phyloP scores from a whole-genome alignment of 2,329 filamentous ascomycete species.

The Aotearoamyces nothofagi region DNA sequence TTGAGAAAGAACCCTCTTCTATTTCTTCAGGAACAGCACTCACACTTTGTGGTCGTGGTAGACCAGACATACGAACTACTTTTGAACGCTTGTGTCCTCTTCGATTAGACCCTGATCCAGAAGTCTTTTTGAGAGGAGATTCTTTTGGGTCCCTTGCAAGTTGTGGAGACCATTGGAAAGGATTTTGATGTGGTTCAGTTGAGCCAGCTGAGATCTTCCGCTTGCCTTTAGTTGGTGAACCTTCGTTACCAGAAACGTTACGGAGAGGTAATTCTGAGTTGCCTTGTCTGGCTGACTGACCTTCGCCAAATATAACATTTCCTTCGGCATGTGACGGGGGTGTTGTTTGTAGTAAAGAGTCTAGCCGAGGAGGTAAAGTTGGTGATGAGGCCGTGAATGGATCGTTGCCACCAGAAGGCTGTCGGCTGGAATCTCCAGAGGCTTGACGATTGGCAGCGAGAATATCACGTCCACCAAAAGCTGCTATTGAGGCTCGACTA shows the following conservation, averaged over 20 bases:
- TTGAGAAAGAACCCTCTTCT: constrained; percentile 7
- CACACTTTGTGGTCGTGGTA: constrained; percentile 9
- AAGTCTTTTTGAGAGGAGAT: constrained; percentile 4
- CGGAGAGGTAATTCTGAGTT: constrained; percentile 7
- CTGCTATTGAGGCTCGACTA: constrained; percentile 4
- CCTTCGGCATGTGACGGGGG: too few relatives aligned
- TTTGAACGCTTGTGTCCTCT: constrained; percentile 14
- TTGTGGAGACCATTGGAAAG: constrained; percentile 15
- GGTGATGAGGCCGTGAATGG: too few relatives aligned
- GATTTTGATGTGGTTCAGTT: constrained; percentile 11
- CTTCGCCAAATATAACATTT: too few relatives aligned
- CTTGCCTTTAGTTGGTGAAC: background rate
- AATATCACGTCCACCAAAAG: constrained; percentile 3
- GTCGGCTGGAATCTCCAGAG: too few relatives aligned
- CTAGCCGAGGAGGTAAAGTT: too few relatives aligned
- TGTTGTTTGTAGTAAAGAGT: too few relatives aligned
- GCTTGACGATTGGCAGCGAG: too few relatives aligned
- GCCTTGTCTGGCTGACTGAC: too few relatives aligned
- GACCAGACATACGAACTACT: constrained; percentile 12
- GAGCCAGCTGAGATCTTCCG: background rate
- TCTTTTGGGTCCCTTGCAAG: constrained; percentile 8
- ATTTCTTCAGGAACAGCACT: constrained; percentile 9
- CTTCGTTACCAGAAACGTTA: constrained; percentile 12
- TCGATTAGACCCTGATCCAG: constrained; percentile 4
- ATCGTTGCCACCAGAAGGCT: too few relatives aligned